phyloP scores from a whole-genome alignment of 441 rosid species.

The Gossypium laxum region DNA sequence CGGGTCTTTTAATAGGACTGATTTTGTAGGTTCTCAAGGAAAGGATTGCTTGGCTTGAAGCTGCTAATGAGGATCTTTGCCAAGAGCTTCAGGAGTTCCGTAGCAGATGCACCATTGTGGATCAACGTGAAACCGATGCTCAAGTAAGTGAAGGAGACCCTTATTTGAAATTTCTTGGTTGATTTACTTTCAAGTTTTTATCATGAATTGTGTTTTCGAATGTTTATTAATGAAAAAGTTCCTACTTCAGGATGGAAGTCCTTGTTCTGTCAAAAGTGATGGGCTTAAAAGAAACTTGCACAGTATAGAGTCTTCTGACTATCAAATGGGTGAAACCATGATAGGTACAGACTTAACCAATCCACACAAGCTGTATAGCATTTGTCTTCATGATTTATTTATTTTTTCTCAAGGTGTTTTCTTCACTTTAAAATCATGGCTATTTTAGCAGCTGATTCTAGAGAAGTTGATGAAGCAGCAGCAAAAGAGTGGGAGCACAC shows the following conservation, averaged over 20 bases:
- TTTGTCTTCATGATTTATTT: background rate
- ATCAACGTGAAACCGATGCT: slow-evolving; percentile 60
- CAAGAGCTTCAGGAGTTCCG: slow-evolving; percentile 83
- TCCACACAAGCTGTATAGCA: background rate
- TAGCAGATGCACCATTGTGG: slow-evolving; percentile 49
- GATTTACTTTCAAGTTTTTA: background rate
- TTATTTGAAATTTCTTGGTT: slow-evolving; percentile 1
- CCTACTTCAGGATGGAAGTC: slow-evolving; percentile 52
- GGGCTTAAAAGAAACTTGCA: slow-evolving; percentile 76
- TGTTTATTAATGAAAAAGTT: slow-evolving; percentile 10
- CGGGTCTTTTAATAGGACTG: slow-evolving; percentile 6
- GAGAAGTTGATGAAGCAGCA: slow-evolving; percentile 72
- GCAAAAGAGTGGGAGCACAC: slow-evolving; percentile 96
- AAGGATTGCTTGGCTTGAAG: slow-evolving; percentile 41
- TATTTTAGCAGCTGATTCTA: slow-evolving; percentile 48
- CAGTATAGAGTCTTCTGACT: slow-evolving; percentile 65
- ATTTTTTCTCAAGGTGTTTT: background rate
- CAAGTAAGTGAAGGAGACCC: slow-evolving; percentile 39
- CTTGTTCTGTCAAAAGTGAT: slow-evolving; percentile 50
- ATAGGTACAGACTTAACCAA: slow-evolving; percentile 33
- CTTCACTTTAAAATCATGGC: slow-evolving; percentile 11
- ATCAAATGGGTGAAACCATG: slow-evolving; percentile 67
- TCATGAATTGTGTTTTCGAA: background rate
- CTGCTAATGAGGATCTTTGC: slow-evolving; percentile 80
- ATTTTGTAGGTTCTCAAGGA: slow-evolving; percentile 50